phyloP scores from a whole-genome alignment of 2,329 filamentous ascomycete species.

The Phaeosphaeria sp. region DNA sequence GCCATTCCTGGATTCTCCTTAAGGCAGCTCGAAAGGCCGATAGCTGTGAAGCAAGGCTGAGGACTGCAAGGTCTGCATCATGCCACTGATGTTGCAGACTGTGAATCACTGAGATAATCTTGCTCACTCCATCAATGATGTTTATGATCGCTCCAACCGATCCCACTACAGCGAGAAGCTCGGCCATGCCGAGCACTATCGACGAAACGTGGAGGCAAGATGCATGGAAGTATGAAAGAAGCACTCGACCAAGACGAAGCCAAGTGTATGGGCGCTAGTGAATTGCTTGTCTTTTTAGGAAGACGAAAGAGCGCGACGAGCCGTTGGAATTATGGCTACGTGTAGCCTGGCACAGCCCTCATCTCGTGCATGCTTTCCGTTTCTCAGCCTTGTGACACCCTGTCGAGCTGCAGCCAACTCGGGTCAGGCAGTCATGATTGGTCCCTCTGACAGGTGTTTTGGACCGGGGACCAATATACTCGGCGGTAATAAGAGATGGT shows the following conservation, averaged over 20 bases:
- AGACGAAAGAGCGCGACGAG: too few species aligned
- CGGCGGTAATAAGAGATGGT: too few species aligned
- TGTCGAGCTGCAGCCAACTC: too few species aligned
- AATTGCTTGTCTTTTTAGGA: too few species aligned
- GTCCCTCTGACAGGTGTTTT: too few species aligned
- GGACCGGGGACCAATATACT: too few species aligned
- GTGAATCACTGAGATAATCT: conserved; percentile 4
- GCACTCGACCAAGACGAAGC: not conserved
- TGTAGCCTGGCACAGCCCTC: too few species aligned
- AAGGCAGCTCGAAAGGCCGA: conserved; percentile 19
- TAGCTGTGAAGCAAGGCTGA: conserved; percentile 18
- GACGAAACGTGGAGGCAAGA: not conserved
- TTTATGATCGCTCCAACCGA: conserved; percentile 8
- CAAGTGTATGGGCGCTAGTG: too few species aligned
- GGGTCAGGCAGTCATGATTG: too few species aligned
- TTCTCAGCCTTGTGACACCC: too few species aligned
- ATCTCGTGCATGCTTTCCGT: too few species aligned
- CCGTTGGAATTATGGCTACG: too few species aligned
- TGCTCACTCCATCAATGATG: conserved; percentile 6
- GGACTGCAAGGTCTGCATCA: conserved; percentile 15
- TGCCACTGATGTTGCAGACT: conserved; percentile 1
- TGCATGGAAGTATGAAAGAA: not conserved
- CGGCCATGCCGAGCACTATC: conserved; percentile 6
- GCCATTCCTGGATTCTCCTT: conserved; percentile 22
- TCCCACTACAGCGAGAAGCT: conserved; percentile 8